Evolutionary conservation across 768 basidiomycete species (phyloP), one percentile per base, ranked within the genome.

Genomic region (Kwoniella heveanensis): DNA sequence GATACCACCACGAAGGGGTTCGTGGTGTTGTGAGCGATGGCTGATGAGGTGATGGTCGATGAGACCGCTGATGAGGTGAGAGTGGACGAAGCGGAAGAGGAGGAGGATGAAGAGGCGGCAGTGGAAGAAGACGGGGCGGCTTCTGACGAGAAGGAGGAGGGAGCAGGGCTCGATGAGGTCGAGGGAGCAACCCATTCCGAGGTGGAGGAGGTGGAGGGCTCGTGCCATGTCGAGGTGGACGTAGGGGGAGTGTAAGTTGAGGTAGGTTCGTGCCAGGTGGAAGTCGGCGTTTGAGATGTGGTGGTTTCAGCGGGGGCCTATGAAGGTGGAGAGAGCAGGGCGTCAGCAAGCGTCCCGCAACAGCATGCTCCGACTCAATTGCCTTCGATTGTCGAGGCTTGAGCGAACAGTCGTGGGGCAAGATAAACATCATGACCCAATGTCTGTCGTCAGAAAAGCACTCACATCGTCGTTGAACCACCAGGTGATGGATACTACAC

Each of bases 401-500:
- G n/a, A n/a, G n/a, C n/a, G n/a, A n/a, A n/a, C n/a, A n/a, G n/a
- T n/a, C n/a, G n/a, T n/a, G n/a, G n/a, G n/a, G n/a, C n/a, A n/a
- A n/a, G n/a, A n/a, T n/a, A 39, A 25, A 44, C 7, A 54, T 27
- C 8, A 51, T 17, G 47, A 44, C 39, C n/a, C n/a, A n/a, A n/a
- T n/a, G n/a, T n/a, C n/a, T n/a, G n/a, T n/a, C n/a, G n/a, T n/a
- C 39, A 17, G 19, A 4, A 44, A 7, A 44, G 19, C 25, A 36
- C 26, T 48, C 39, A 67, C 69, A 47, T 52, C 60, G 27, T 58
- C 67, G 17, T 73, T 65, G 57, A 65, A 77, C 76, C 76, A 77
- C 76, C 76, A 77, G 4, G 64, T 71, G 49, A 77, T 68, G 32
- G 53, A 47, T 27, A 77, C 47, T 3, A 64, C 64, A 36, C 76